These are phyloP conservation scores for Ochetophila trinervis DNA, from an alignment of 306 rosid species.

Conservation along the genomic window DNA sequence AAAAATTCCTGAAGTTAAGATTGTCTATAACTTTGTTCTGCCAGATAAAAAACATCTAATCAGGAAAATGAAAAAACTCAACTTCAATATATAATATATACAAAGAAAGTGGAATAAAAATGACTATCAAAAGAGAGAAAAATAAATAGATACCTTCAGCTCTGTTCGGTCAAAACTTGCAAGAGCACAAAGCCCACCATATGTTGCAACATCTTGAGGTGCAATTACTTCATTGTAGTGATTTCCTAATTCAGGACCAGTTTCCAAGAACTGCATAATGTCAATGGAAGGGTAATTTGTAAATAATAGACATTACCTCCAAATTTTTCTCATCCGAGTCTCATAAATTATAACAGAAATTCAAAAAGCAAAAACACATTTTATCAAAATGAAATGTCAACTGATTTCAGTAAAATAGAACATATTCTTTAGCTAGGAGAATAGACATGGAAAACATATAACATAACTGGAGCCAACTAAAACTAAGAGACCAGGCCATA, in stretches of 20 bases:
- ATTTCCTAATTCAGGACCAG: conserved; percentile 69
- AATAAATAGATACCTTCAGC: conserved; percentile 60
- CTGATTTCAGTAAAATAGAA: not conserved
- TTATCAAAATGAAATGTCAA: not conserved
- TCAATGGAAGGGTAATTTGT: conserved; percentile 1
- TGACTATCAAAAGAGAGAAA: conserved; percentile 15
- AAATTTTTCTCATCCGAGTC: not conserved
- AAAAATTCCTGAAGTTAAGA: conserved; percentile 76
- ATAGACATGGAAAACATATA: not conserved
- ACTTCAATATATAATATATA: not conserved
- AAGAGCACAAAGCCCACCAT: conserved; percentile 99
- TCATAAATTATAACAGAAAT: not conserved
- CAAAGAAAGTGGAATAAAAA: conserved; percentile 1
- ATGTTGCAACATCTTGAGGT: conserved; percentile 94
- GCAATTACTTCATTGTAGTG: conserved; percentile 93
- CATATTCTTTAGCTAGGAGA: not conserved
- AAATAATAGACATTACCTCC: not conserved
- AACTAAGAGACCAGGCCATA: not conserved
- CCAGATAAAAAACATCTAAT: conserved; percentile 31
- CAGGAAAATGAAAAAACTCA: conserved; percentile 6
- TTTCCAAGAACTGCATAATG: conserved; percentile 77
- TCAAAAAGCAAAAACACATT: not conserved
- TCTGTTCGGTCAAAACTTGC: conserved; percentile 93
- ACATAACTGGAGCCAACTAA: not conserved
- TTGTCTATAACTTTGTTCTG: conserved; percentile 97